These are phyloP conservation scores for Zygosaccharomyces pseudobailii DNA, from an alignment of 1,139 yeast species.

Conservation along the genomic window DNA sequence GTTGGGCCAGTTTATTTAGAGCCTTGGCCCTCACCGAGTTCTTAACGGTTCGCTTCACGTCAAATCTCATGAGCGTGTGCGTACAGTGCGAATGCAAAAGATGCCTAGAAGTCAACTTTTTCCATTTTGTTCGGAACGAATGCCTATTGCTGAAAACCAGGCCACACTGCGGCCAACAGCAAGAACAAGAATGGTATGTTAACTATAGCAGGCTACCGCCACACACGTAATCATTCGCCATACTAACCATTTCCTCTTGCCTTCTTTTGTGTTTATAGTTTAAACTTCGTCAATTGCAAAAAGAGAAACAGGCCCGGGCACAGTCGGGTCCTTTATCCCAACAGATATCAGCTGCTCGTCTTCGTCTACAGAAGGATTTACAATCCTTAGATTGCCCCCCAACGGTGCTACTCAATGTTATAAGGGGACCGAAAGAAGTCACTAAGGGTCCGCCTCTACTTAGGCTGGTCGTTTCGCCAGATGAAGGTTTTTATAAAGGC, in stretches of 20 bases:
- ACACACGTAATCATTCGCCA: no score
- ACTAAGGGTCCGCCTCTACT: conserved; percentile 34
- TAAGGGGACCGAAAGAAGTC: conserved; percentile 51
- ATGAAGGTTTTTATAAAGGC: conserved; percentile 69
- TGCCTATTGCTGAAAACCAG: not conserved
- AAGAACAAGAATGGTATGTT: not conserved
- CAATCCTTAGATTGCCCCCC: conserved; percentile 65
- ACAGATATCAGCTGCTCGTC: conserved; percentile 45
- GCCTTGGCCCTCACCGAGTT: conserved; percentile 53
- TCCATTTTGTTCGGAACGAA: not conserved
- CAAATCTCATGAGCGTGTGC: conserved; percentile 11
- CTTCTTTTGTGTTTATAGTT: conserved; percentile 33
- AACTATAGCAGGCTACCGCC: not conserved
- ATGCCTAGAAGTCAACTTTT: not conserved
- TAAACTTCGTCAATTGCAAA: conserved; percentile 56
- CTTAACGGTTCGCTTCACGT: conserved; percentile 21
- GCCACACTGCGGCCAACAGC: not conserved
- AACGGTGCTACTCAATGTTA: conserved; percentile 53
- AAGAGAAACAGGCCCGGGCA: conserved; percentile 47
- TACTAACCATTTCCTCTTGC: not conserved
- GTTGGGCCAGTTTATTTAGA: conserved; percentile 44
- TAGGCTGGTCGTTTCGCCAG: conserved; percentile 59
- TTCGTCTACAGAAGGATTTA: conserved; percentile 50
- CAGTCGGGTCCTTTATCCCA: conserved; percentile 7
- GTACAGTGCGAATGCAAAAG: not conserved